Conservation (phyloP, 352 stramenopile genomes). For the Hyphochytrium catenoides region DNA sequence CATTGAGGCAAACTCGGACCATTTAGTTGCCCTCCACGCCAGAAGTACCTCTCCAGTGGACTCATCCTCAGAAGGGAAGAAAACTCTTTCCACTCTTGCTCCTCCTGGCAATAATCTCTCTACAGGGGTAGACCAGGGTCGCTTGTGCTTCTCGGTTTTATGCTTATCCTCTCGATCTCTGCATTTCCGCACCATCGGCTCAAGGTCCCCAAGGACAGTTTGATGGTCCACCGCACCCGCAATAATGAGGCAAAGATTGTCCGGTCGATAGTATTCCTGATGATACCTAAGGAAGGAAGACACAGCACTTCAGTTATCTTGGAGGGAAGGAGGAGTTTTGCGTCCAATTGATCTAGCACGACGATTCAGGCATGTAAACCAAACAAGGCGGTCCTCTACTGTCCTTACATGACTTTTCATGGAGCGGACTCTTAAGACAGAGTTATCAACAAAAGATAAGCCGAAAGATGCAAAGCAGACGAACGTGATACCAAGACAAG, state of each 20-base stretch:
- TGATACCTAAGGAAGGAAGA: conserved; percentile 15
- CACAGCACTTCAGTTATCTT: too few species aligned
- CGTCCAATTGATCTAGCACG: too few species aligned
- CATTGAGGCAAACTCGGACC: conserved; percentile 7
- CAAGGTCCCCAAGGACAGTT: conserved; percentile 10
- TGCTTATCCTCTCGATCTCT: not conserved
- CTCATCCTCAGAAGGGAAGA: conserved; percentile 14
- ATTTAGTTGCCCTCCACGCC: conserved; percentile 12
- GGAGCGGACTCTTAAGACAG: too few species aligned
- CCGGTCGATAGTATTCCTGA: conserved; percentile 18
- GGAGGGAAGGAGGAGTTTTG: too few species aligned
- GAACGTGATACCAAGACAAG: too few species aligned
- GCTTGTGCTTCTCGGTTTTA: conserved; percentile 1
- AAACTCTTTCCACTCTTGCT: not conserved
- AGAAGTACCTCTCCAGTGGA: conserved; percentile 11
- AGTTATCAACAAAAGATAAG: too few species aligned
- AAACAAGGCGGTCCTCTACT: too few species aligned
- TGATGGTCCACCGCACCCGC: conserved; percentile 17
- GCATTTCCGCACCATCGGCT: conserved; percentile 11
- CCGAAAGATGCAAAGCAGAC: too few species aligned
- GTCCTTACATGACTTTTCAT: too few species aligned
- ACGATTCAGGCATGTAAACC: too few species aligned
- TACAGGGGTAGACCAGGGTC: conserved; percentile 1
- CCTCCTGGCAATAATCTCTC: not conserved
- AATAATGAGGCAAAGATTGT: conserved; percentile 18